These are phyloP conservation scores for Ophiocordyceps camponoti-floridani DNA, from an alignment of 2,329 filamentous ascomycete genomes.

Conservation along the genomic window DNA sequence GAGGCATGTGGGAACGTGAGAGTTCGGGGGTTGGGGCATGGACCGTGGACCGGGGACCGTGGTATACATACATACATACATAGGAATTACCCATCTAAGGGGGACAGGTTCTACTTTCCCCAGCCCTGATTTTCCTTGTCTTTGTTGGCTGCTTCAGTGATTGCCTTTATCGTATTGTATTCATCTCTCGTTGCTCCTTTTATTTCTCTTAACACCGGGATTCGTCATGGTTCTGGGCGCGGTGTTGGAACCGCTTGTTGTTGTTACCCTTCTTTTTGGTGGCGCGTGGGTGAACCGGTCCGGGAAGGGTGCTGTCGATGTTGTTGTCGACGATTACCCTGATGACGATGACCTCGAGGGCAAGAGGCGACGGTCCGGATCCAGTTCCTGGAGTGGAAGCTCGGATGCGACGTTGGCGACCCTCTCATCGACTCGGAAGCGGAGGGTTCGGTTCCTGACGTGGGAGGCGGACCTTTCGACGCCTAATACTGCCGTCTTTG, in stretches of 20 bases:
- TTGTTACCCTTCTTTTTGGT: conserved; percentile 23
- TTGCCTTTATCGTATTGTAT: too few relatives aligned
- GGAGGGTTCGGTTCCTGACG: conserved; percentile 15
- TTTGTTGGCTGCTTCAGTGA: not conserved
- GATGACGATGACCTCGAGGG: not conserved
- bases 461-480: conserved; percentile 18
- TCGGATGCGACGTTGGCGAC: conserved; percentile 9
- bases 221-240: conserved; percentile 19
- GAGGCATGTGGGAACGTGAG: too few relatives aligned
- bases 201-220: not conserved
- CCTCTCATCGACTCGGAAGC: conserved; percentile 11
- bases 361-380: not conserved
- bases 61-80: too few relatives aligned
- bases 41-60: too few relatives aligned
- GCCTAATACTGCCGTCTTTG: conserved; percentile 44
- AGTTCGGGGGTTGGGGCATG: too few relatives aligned
- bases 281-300: conserved; percentile 23
- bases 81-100: too few relatives aligned
- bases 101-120: not conserved
- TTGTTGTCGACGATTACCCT: not conserved
- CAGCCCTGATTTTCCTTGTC: not conserved
- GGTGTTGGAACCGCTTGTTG: conserved; percentile 22
- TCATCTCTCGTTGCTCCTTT: not conserved
- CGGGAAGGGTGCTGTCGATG: conserved; percentile 7
- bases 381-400: conserved; percentile 7